A percentile compares a stretch with the other conserved stretches of the same genome.
phyloP scores from a whole-genome alignment of 805 yeast species.

The Saccharomycopsis schoenii region DNA sequence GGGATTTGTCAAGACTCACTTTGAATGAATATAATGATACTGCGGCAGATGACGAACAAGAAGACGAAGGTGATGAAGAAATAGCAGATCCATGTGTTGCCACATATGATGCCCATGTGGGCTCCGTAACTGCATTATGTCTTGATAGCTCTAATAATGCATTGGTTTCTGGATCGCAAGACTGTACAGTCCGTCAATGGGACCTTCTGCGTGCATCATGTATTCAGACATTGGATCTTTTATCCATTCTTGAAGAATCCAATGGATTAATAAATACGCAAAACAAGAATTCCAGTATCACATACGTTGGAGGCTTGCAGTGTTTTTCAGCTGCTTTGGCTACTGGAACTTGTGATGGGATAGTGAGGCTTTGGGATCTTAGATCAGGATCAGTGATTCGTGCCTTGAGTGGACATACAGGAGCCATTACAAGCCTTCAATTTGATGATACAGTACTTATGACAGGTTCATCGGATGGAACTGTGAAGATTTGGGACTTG shows the following conservation, averaged over 20 bases:
- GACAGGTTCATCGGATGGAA: constrained; percentile 55
- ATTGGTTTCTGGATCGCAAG: constrained; percentile 60
- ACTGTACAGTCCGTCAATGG: constrained; percentile 69
- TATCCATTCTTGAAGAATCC: constrained; percentile 35
- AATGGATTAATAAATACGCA: constrained; percentile 19
- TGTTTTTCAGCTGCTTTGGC: constrained; percentile 71
- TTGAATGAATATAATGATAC: constrained; percentile 11
- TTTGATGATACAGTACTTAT: constrained; percentile 57
- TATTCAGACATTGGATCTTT: constrained; percentile 58
- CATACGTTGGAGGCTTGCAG: constrained; percentile 58
- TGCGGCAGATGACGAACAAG: constrained; percentile 9
- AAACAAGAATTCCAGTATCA: constrained; percentile 20
- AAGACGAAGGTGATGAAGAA: constrained; percentile 17
- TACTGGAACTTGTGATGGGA: constrained; percentile 68
- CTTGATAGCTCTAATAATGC: constrained; percentile 34
- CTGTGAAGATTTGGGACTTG: constrained; percentile 64
- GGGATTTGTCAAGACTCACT: constrained; percentile 37
- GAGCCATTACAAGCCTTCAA: constrained; percentile 55
- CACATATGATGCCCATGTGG: constrained; percentile 56
- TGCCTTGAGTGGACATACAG: constrained; percentile 57
- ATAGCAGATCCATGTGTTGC: constrained; percentile 30
- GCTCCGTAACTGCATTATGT: constrained; percentile 53
- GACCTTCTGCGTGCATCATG: constrained; percentile 58
- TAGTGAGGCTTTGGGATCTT: constrained; percentile 68
- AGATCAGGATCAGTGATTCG: constrained; percentile 59